Percentiles rank a stretch among this genome's conserved stretches.
Evolutionary conservation across 1,284 basidiomycete species (phyloP).

Genomic region (Baeospora myosura): DNA sequence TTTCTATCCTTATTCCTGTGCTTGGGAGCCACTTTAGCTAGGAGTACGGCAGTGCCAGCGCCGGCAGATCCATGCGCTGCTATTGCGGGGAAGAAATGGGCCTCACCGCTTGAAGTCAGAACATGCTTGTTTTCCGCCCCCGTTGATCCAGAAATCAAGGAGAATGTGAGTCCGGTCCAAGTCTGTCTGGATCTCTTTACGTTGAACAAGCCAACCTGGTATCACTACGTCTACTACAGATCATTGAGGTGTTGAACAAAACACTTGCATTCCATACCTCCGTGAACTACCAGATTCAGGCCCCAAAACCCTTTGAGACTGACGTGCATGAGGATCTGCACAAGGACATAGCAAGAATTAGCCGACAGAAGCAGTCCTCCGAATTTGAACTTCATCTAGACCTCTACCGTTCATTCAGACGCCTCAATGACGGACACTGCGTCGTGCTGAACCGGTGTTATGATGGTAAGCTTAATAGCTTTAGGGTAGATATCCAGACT

Average conservation of each 20-base stretch:
- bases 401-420: constrained; percentile 44
- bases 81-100: constrained; percentile 47
- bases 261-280: constrained; percentile 56
- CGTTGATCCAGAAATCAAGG: constrained; percentile 35
- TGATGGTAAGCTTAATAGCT: constrained; percentile 34
- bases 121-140: constrained; percentile 42
- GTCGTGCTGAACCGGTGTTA: constrained; percentile 49
- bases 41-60: background rate
- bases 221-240: constrained; percentile 28
- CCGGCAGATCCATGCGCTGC: constrained; percentile 38
- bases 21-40: background rate
- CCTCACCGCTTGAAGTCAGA: constrained; percentile 40
- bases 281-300: constrained; percentile 47
- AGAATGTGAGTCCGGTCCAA: constrained; percentile 31
- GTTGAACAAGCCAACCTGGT: no score
- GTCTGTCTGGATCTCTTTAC: background rate
- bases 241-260: constrained; percentile 51
- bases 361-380: constrained; percentile 32
- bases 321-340: constrained; percentile 52
- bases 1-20: background rate
- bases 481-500: background rate
- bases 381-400: constrained; percentile 51
- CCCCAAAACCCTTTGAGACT: constrained; percentile 44
- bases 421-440: constrained; percentile 53
- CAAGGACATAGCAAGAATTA: constrained; percentile 43